Evolutionary conservation across 768 basidiomycete genomes (phyloP).

Genomic region (Pluteus cervinus): DNA sequence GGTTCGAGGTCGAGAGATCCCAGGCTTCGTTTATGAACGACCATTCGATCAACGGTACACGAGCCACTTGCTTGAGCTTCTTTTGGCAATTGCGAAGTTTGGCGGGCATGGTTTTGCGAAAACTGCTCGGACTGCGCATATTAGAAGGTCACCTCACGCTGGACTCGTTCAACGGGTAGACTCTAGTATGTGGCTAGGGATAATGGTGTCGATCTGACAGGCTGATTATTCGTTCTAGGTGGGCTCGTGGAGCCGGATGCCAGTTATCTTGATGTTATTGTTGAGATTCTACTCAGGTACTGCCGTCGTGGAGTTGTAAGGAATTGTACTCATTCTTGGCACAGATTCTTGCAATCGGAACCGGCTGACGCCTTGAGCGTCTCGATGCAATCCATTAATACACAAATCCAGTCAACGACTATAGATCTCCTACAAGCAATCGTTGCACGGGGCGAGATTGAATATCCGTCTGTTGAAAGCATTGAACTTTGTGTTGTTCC

Average conservation of each 20-base stretch:
- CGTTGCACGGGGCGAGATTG: slow-evolving; percentile 76
- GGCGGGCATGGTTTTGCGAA: slow-evolving; percentile 88
- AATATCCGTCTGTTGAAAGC: slow-evolving; percentile 47
- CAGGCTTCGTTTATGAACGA: slow-evolving; percentile 62
- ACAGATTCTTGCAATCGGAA: slow-evolving; percentile 75
- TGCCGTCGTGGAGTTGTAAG: slow-evolving; percentile 11
- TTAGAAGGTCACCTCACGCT: slow-evolving; percentile 61
- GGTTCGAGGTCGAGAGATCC: slow-evolving; percentile 60
- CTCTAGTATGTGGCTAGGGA: slow-evolving; percentile 34
- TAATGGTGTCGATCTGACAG: slow-evolving; percentile 4
- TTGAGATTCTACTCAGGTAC: slow-evolving; percentile 71
- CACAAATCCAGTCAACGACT: slow-evolving; percentile 62
- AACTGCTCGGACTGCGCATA: slow-evolving; percentile 54
- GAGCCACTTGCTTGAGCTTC: slow-evolving; percentile 68
- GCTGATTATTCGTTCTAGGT: slow-evolving; percentile 15
- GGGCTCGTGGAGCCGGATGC: slow-evolving; percentile 43
- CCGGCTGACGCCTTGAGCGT: slow-evolving; percentile 41
- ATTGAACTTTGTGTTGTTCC: slow-evolving; percentile 68
- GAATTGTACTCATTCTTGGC: slow-evolving; percentile 4
- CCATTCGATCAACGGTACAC: slow-evolving; percentile 74
- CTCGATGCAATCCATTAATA: slow-evolving; percentile 58
- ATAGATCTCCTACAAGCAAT: slow-evolving; percentile 82
- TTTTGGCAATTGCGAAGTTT: slow-evolving; percentile 75
- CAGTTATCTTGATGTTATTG: slow-evolving; percentile 71
- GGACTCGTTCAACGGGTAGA: slow-evolving; percentile 59